Percentiles rank a stretch among this genome's conserved stretches.
phyloP scores from a whole-genome alignment of 2,329 filamentous ascomycete genomes.

The Fusarium dimerum region DNA sequence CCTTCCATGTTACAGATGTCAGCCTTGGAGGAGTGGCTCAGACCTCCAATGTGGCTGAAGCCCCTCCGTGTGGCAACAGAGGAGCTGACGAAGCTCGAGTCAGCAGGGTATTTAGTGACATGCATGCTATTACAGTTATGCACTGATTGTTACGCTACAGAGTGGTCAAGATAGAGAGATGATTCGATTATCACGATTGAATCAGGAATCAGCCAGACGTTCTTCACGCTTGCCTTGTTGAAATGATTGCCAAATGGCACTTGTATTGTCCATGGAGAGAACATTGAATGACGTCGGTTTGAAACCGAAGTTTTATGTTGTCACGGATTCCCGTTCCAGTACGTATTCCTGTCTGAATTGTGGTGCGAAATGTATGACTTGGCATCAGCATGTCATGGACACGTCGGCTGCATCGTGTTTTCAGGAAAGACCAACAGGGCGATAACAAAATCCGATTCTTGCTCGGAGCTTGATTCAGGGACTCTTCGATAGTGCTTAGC shows the following conservation, averaged over 20 bases:
- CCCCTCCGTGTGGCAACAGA: conserved; percentile 20
- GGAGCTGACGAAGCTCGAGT: conserved; percentile 23
- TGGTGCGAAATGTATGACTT: no score
- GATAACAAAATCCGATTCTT: no score
- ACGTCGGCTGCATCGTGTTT: no score
- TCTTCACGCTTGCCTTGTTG: not conserved
- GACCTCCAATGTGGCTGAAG: conserved; percentile 18
- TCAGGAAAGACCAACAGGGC: no score
- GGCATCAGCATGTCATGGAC: no score
- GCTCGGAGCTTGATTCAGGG: not conserved
- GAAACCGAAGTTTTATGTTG: not conserved
- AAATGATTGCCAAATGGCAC: no score
- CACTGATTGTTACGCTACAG: not conserved
- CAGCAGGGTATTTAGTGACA: conserved; percentile 18
- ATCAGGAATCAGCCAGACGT: not conserved
- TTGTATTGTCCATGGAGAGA: not conserved
- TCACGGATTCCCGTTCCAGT: not conserved
- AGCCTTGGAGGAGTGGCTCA: conserved; percentile 35
- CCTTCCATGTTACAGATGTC: conserved; percentile 28
- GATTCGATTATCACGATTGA: not conserved
- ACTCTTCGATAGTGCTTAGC: not conserved
- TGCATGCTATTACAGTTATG: not conserved
- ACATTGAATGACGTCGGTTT: not conserved
- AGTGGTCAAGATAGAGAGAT: not conserved
- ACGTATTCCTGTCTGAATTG: not conserved